Conservation (phyloP, 805 yeast species). For the Zygoascus biomembranicola region DNA sequence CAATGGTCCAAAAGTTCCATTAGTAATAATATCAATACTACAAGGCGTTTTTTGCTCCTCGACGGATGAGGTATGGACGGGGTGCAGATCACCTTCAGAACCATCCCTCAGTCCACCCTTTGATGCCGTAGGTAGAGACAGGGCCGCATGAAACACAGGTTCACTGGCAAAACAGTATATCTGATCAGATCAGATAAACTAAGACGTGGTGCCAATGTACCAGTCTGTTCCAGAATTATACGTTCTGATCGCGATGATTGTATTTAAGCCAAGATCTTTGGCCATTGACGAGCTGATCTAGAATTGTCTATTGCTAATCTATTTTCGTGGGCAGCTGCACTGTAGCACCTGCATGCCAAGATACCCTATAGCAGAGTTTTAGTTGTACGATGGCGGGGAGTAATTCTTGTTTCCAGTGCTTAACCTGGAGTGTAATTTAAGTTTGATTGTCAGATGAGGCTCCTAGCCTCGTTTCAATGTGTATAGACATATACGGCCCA, state of each 20-base stretch:
- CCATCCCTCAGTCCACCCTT: no score
- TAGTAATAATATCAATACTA: not conserved
- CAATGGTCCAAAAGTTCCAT: not conserved
- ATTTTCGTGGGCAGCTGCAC: not conserved
- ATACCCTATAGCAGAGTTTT: not conserved
- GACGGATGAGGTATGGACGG: not conserved
- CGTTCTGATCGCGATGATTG: no score
- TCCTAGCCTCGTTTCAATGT: not conserved
- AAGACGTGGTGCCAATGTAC: no score
- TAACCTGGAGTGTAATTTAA: not conserved
- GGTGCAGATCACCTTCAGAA: not conserved
- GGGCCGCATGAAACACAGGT: no score
- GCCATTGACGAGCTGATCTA: no score
- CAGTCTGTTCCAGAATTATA: no score
- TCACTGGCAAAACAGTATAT: no score
- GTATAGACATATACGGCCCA: not conserved
- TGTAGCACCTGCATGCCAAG: not conserved
- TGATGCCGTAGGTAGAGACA: no score
- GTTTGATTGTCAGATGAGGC: not conserved
- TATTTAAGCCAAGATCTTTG: no score
- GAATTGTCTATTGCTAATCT: no score
- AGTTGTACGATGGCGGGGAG: not conserved
- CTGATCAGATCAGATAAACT: no score
- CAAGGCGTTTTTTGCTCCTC: not conserved
- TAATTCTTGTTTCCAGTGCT: not conserved